phyloP scores from a whole-genome alignment of 2,329 filamentous ascomycete species.

The Lojkania enalia region DNA sequence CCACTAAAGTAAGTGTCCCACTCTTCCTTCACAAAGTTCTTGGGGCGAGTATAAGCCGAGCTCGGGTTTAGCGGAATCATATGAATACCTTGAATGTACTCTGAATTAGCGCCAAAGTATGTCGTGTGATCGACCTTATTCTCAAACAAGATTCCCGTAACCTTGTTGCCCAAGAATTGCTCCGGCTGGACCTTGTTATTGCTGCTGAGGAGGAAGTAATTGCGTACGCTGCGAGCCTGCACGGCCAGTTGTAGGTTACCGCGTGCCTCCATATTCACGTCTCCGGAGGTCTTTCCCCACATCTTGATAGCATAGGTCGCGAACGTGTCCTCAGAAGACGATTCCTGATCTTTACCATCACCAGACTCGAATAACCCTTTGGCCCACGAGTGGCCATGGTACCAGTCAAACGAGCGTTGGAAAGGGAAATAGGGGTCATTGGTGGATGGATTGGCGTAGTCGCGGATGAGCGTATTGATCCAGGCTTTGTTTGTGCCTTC shows the following conservation, averaged over 20 bases:
- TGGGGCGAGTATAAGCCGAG: constrained; percentile 69
- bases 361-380: constrained; percentile 73
- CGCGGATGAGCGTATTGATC: constrained; percentile 81
- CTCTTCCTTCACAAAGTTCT: constrained; percentile 73
- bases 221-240: constrained; percentile 70
- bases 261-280: constrained; percentile 78
- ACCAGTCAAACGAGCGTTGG: constrained; percentile 80
- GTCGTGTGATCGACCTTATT: constrained; percentile 94
- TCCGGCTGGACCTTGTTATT: constrained; percentile 74
- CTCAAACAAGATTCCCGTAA: constrained; percentile 77
- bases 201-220: constrained; percentile 81
- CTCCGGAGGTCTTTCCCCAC: constrained; percentile 80
- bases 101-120: constrained; percentile 72
- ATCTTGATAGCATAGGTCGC: constrained; percentile 88
- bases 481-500: constrained; percentile 70
- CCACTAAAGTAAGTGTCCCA: constrained; percentile 71
- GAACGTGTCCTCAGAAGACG: constrained; percentile 90
- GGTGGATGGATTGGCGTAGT: constrained; percentile 76
- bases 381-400: constrained; percentile 89
- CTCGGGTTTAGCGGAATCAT: constrained; percentile 79
- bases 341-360: constrained; percentile 88
- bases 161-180: constrained; percentile 81
- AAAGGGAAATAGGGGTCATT: constrained; percentile 76
- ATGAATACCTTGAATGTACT: constrained; percentile 77
- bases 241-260: constrained; percentile 82